Conservation (phyloP, 495 filamentous ascomycete genomes). For the Neurospora africana region DNA sequence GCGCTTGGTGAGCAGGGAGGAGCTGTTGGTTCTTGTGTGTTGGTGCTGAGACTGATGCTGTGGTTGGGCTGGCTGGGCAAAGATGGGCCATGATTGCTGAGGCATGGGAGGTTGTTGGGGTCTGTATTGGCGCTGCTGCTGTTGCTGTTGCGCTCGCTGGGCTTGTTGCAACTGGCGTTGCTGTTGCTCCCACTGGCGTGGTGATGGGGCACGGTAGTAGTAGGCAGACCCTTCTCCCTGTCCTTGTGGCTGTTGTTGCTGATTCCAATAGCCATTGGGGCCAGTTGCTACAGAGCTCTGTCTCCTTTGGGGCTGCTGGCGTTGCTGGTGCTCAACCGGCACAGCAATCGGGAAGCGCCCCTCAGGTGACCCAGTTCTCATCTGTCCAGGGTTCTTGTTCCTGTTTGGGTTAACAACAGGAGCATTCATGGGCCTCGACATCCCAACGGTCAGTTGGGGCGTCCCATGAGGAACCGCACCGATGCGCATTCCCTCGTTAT, state of each 20-base stretch:
- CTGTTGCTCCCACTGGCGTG: conserved; percentile 3
- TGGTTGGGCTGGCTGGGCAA: not conserved
- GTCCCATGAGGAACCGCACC: not conserved
- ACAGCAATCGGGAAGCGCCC: not conserved
- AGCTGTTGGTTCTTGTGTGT: conserved; percentile 10
- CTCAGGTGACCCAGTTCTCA: conserved; percentile 20
- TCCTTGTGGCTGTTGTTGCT: conserved; percentile 2
- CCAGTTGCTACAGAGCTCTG: not conserved
- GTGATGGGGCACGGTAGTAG: not conserved
- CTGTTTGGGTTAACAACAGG: conserved; percentile 10
- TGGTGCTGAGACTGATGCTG: conserved; percentile 6
- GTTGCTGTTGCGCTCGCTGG: not conserved
- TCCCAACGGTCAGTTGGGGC: not conserved
- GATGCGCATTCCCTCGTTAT: not conserved
- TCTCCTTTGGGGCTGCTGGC: not conserved
- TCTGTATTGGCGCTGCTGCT: not conserved
- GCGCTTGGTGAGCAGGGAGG: conserved; percentile 37
- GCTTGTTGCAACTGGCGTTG: not conserved
- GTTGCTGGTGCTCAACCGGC: conserved; percentile 4
- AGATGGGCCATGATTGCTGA: not conserved
- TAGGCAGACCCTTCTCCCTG: conserved; percentile 1
- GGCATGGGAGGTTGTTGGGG: not conserved
- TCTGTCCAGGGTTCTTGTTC: conserved; percentile 16
- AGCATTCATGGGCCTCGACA: conserved; percentile 6
- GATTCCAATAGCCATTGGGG: conserved; percentile 2